Base-by-base conservation (phyloP, 176 grass and related monocot species). In the Paspalum vaginatum region DNA sequence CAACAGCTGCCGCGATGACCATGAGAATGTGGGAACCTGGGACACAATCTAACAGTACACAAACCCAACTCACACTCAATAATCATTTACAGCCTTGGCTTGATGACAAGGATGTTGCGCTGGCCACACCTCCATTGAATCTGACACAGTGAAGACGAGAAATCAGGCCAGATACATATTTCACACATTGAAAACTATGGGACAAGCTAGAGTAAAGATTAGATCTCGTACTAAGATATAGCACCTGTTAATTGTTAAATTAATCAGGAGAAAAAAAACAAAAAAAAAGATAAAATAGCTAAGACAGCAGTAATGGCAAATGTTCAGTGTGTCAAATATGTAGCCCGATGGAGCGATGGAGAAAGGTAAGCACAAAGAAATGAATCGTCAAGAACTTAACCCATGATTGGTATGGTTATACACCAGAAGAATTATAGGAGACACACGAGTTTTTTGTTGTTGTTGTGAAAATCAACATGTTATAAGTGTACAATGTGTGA, bases 91-190 rank as follows among this genome's bases (percentile, higher is more conserved):
- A 74, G 7, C 52, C 65, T 46, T 47, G 70, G 46, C 20, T 58
- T 43, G 75, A 62, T 43, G 9, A 47, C 39, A 44, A 27, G 38
- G 70, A 78, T 65, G 49, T 5, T 57, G 60, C 14, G 56, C 9
- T 46, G 10, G 56, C 25, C 22, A 74, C 2, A 10, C 7, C 52
- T 77, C 53, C 52, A 52, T 9, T 37, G 21, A 78, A 78, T 41
- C 70, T 81, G 49, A n/a, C 40, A 63, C 25, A 73, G 50, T 81
- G 20, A 68, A 75, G n/a, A 51, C 2, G 27, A 26, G 5, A 68
- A 75, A 42, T 79, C 55, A 63, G 17, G n/a, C 26, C 5, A 59
- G 21, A 59, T 59, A 68, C 24, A 7, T 2, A 73, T 56, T 65
- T 18, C 20, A 69, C 43, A 67, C 10, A 21, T 76, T 61, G 4